Base-by-base conservation (phyloP, 2,329 filamentous ascomycete genomes). In the Xylariales sp. region DNA sequence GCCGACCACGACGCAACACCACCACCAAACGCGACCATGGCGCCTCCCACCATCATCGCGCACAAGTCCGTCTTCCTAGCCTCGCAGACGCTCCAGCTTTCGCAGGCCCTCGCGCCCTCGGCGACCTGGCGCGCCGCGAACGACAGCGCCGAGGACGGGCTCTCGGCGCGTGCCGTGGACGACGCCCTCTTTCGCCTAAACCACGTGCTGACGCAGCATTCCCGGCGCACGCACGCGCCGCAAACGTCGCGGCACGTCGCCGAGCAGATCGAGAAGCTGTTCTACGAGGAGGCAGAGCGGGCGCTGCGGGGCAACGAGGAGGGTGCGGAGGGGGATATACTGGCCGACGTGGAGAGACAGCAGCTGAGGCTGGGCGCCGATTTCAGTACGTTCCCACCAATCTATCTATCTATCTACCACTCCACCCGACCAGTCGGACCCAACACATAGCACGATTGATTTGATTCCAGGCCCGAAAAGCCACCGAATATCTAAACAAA, bases 171-270 rank as follows among this genome's bases (percentile, higher is more conserved):
- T 65, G 79, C 82, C 23, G 80, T 90, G 63, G 85, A 89, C 71
- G 87, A 90, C 68, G 87, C 83, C 12, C 76, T 90, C 4, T 81
- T 82, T 70, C 84, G 83, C 48, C 81, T 92, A 12, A 91, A 92
- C 75, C 85, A 89, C 67, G 80, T 84, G 16, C 80, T 93, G 14
- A 85, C 86, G 71, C 88, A 90, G 72, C 91, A 93, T 76, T 85
- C 85, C 36, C 87, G 86, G 43, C 85, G 89, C 63, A 88, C 89
- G 5, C 92, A 92, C 76, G 85, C 89, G 16, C 86, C 89, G 0
- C 89, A 91, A 72, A 89, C 90, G n/a, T 88, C 86, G 59, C 86
- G 90, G 43, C 89, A 92, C 73, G 86, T 93, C 18, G 90, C 91
- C 1, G 90, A 92, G 81, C 91, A 93, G 80, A 88, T 93, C 49